These are phyloP conservation scores for Sordaria brevicollis DNA, from an alignment of 495 filamentous ascomycete species.

Conservation along the genomic window DNA sequence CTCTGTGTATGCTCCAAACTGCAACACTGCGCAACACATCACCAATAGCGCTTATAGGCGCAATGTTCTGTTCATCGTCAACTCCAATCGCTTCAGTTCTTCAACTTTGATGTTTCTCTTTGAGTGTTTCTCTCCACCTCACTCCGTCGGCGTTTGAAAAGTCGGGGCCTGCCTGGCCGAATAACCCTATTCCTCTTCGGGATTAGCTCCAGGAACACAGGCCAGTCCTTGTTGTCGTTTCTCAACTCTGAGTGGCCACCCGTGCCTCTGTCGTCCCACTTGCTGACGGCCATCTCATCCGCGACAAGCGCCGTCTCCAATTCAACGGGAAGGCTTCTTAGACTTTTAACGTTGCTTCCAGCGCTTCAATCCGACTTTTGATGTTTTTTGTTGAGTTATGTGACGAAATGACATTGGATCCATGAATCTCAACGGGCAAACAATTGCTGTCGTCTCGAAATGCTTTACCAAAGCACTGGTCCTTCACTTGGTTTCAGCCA, in stretches of 20 bases:
- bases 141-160: not conserved
- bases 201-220: slow-evolving; percentile 20
- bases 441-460: not conserved
- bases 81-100: not conserved
- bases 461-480: not conserved
- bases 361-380: not conserved
- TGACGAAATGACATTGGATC: not conserved
- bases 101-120: not conserved
- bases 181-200: not conserved
- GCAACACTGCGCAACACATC: not conserved
- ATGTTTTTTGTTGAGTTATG: not conserved
- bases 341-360: not conserved
- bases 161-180: not conserved
- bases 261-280: not conserved
- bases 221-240: slow-evolving; percentile 3
- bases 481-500: not conserved
- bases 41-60: not conserved
- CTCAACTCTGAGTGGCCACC: not conserved
- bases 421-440: not conserved
- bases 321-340: not conserved
- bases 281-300: not conserved
- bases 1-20: not conserved
- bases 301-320: not conserved
- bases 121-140: not conserved
- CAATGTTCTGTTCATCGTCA: not conserved